Evolutionary conservation across 169 alveolate genomes (phyloP), one percentile per base, ranked within the genome.

Genomic region (Blepharisma undulans): DNA sequence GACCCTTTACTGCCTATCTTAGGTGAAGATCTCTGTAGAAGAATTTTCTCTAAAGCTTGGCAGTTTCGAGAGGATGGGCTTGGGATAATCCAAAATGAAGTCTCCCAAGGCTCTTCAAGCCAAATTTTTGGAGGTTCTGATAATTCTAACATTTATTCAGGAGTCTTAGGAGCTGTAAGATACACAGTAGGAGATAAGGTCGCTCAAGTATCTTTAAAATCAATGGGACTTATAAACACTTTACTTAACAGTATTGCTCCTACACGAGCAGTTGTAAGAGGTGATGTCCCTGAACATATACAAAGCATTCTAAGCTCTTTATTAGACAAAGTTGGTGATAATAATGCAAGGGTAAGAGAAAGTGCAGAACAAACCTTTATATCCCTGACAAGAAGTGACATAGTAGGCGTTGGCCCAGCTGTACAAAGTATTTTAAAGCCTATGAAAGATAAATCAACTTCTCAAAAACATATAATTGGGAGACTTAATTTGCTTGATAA

Each of bases 321-420:
- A 61, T 90, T 95, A 84, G 97, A 96, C 74, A 95, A 95, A 89
- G 86, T 95, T n/a, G 98, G 98, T 59, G 98, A 97, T 82, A 94
- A 95, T 84, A 94, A 95, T 79, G 86, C 88, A 59, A 94, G 95
- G 79, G 88, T 93, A 6, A 92, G 97, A 82, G 97, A 94, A 77
- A 87, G 87, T 72, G 95, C 97, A 33, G 97, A 96, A 87, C 95
- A 95, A 33, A 92, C 97, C 18, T 91, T 94, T 36, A 66, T 95
- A 29, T 87, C 94, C 25, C 76, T 96, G 33, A 97, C 96, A 8
- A 95, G 93, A 76, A 95, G 95, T 90, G 94, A 94, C 22, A 82
- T 92, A 21, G 90, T 95, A 66, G 98, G 98, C 6, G 93, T 90
- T 36, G 79, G 90, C 2, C 78, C 88, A 59, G 92, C 94, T 33